phyloP scores from a whole-genome alignment of 2,329 filamentous ascomycete genomes.

The Talaromyces sp. region DNA sequence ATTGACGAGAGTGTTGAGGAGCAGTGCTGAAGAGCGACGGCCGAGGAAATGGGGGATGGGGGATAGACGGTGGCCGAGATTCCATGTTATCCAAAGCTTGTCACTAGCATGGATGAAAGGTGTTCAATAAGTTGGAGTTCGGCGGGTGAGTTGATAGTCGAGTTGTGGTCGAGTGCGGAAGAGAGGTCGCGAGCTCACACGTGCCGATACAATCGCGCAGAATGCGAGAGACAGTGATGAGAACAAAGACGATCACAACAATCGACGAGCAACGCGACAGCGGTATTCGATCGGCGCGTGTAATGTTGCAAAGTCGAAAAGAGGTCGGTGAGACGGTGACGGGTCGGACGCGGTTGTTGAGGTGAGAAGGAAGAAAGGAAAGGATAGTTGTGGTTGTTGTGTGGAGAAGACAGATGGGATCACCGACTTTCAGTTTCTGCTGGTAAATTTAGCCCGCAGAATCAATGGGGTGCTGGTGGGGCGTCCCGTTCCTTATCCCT shows the following conservation, averaged over 20 bases:
- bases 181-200: constrained; percentile 14
- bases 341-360: background rate
- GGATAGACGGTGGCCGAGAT: constrained; percentile 29
- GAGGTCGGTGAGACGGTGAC: background rate
- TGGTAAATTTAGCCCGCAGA: constrained; percentile 12
- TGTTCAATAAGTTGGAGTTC: background rate
- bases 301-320: background rate
- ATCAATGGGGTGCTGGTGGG: constrained; percentile 8
- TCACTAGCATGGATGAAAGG: background rate
- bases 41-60: constrained; percentile 32
- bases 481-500: constrained; percentile 9
- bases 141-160: background rate
- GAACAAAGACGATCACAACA: background rate
- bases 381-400: background rate
- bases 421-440: constrained; percentile 8
- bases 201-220: constrained; percentile 4
- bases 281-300: background rate
- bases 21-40: constrained; percentile 33
- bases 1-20: constrained; percentile 30
- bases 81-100: constrained; percentile 27
- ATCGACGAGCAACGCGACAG: background rate
- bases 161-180: constrained; percentile 7
- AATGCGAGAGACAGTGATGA: background rate
- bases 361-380: background rate
- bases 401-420: constrained; percentile 16